Evolutionary conservation across 148 eudicot genomes (phyloP).

Genomic region (Agrostemma githago): DNA sequence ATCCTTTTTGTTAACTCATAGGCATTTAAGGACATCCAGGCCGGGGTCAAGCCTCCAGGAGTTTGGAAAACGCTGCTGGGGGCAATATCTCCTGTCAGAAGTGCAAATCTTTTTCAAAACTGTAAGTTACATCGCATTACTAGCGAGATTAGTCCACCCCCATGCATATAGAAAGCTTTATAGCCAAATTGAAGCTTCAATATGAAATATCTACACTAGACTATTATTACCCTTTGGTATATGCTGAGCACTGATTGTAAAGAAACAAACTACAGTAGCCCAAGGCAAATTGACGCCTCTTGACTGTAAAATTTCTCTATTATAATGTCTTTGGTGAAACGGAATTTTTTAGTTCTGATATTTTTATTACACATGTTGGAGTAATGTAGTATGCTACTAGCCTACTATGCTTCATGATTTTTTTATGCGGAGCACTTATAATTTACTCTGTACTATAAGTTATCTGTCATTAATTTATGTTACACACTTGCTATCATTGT

Average conservation of each 20-base stretch:
- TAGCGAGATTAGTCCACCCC: background rate
- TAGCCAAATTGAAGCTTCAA: background rate
- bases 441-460: background rate
- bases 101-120: conserved; percentile 37
- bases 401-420: background rate
- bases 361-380: background rate
- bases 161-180: background rate
- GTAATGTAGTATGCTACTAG: background rate
- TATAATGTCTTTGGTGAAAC: background rate
- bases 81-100: conserved; percentile 46
- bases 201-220: background rate
- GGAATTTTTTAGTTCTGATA: background rate
- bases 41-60: conserved; percentile 72
- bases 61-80: conserved; percentile 70
- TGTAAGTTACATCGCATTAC: conserved; percentile 39
- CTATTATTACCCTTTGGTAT: background rate
- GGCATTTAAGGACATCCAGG: conserved; percentile 63
- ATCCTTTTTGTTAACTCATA: conserved; percentile 17
- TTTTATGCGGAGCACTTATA: background rate
- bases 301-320: background rate
- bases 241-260: background rate
- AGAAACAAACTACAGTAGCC: background rate
- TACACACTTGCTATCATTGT: background rate
- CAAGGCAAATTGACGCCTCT: background rate
- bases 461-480: background rate